phyloP scores from a whole-genome alignment of 495 filamentous ascomycete species.

The Podospora pseudopauciseta region DNA sequence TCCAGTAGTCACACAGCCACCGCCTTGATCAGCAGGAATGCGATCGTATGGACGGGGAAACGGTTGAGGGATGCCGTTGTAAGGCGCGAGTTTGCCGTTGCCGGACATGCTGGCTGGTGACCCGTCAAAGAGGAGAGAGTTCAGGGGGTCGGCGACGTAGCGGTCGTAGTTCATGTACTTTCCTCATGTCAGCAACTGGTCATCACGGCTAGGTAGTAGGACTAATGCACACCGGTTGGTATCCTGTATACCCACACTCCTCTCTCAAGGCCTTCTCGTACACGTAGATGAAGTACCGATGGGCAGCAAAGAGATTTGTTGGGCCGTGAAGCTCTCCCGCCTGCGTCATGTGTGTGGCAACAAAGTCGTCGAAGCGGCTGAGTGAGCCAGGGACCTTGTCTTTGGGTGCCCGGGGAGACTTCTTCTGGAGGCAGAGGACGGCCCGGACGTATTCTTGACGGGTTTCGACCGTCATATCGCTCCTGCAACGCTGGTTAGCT shows the following conservation, averaged over 20 bases:
- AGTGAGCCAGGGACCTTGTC: conserved; percentile 47
- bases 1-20: conserved; percentile 60
- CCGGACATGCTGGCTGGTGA: conserved; percentile 33
- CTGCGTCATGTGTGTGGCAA: conserved; percentile 45
- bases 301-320: conserved; percentile 62
- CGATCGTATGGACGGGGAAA: not conserved
- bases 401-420: conserved; percentile 40
- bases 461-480: conserved; percentile 42
- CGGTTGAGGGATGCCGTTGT: conserved; percentile 12
- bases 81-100: conserved; percentile 27
- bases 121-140: conserved; percentile 41
- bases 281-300: conserved; percentile 61
- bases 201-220: not conserved
- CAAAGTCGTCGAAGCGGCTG: conserved; percentile 54
- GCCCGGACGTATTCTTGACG: conserved; percentile 51
- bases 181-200: conserved; percentile 31
- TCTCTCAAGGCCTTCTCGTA: conserved; percentile 65
- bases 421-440: conserved; percentile 44
- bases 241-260: conserved; percentile 66
- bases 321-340: conserved; percentile 52
- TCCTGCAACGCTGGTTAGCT: conserved; percentile 32
- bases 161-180: conserved; percentile 47
- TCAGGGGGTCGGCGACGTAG: conserved; percentile 35
- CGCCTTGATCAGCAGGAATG: conserved; percentile 36
- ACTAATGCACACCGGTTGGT: conserved; percentile 20